Evolutionary conservation across 2,329 filamentous ascomycete species (phyloP).

Genomic region (Orbilia javanica): DNA sequence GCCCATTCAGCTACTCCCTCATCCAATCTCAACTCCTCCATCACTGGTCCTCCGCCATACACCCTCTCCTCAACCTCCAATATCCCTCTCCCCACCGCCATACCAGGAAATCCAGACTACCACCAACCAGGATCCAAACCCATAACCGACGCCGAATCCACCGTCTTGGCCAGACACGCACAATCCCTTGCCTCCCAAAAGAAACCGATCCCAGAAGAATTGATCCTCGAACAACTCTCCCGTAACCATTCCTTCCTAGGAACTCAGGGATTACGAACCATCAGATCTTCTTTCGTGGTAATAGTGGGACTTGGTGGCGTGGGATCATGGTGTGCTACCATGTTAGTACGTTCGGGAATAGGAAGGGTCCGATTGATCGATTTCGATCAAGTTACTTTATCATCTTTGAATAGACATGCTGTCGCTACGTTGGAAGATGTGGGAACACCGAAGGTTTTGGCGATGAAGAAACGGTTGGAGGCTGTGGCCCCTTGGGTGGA

Average conservation of each 20-base stretch:
- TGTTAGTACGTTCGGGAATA: conserved; percentile 89
- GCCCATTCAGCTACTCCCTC: conserved; percentile 52
- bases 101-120: conserved; percentile 58
- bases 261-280: conserved; percentile 80
- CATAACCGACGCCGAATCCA: conserved; percentile 69
- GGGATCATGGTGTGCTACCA: conserved; percentile 88
- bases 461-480: conserved; percentile 81
- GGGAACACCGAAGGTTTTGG: conserved; percentile 89
- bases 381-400: conserved; percentile 97
- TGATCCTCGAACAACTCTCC: conserved; percentile 93
- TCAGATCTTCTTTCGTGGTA: conserved; percentile 85
- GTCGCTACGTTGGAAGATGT: conserved; percentile 95
- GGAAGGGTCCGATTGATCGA: conserved; percentile 89
- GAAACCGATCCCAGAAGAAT: conserved; percentile 69
- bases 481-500: conserved; percentile 92
- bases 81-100: conserved; percentile 56
- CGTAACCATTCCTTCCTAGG: conserved; percentile 92
- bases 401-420: conserved; percentile 93
- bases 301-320: conserved; percentile 95
- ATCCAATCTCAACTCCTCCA: conserved; percentile 20
- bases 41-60: conserved; percentile 15
- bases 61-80: conserved; percentile 54
- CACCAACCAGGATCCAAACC: conserved; percentile 60
- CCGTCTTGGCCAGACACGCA: conserved; percentile 72
- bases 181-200: conserved; percentile 63